phyloP scores from a whole-genome alignment of 1,284 basidiomycete genomes.

The Porogramme epimiltina region DNA sequence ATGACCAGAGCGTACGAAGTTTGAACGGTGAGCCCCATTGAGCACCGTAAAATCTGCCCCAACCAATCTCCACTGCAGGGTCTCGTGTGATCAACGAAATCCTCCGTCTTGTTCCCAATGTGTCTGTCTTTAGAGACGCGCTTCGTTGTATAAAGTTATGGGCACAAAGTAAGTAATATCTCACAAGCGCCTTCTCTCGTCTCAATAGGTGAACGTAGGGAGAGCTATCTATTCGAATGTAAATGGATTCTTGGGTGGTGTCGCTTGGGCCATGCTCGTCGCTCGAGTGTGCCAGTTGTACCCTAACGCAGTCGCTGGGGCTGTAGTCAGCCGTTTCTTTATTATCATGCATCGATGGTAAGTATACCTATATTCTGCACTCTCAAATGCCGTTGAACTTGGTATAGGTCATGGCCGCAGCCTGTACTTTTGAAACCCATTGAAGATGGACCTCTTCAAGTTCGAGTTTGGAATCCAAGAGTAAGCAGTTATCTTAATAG shows the following conservation, averaged over 20 bases:
- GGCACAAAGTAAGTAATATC: conserved; percentile 80
- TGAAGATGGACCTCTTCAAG: conserved; percentile 91
- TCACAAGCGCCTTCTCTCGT: neutral
- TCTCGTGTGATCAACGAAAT: conserved; percentile 98
- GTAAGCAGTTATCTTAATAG: conserved; percentile 39
- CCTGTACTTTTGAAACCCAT: conserved; percentile 96
- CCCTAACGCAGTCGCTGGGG: conserved; percentile 91
- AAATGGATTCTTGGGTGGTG: conserved; percentile 97
- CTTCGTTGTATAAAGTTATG: conserved; percentile 96
- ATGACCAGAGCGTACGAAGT: conserved; percentile 94
- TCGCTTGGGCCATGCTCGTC: conserved; percentile 98
- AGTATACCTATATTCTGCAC: conserved; percentile 57
- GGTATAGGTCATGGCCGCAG: conserved; percentile 99
- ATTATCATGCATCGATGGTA: conserved; percentile 97
- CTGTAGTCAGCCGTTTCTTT: conserved; percentile 96
- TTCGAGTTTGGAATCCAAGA: conserved; percentile 98
- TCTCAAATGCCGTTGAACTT: conserved; percentile 95
- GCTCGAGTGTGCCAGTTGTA: conserved; percentile 99
- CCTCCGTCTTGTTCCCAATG: conserved; percentile 91
- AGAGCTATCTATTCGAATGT: conserved; percentile 98
- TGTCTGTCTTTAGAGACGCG: conserved; percentile 92
- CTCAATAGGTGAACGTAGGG: conserved; percentile 44
- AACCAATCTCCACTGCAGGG: conserved; percentile 46
- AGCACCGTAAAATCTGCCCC: neutral
- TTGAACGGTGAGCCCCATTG: conserved; percentile 71